Evolutionary conservation across 192 early-diverging fungal species (phyloP).

Genomic region (Paraglomus occultum): DNA sequence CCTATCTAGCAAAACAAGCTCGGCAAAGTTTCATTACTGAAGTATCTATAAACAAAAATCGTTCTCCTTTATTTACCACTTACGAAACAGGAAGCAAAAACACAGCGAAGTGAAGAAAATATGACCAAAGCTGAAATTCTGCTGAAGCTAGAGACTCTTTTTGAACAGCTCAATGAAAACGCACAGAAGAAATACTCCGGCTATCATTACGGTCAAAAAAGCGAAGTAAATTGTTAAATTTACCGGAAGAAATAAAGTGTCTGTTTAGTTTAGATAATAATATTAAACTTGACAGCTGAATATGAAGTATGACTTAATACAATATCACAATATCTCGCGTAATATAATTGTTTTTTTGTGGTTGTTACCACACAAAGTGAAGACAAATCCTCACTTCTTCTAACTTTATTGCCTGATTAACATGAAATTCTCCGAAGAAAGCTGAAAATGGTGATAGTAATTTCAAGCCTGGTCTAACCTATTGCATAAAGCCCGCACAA

Average conservation of each 20-base stretch:
- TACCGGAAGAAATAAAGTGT: conserved; percentile 11
- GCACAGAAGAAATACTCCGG: neutral
- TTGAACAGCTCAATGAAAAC: conserved; percentile 16
- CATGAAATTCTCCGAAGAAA: neutral
- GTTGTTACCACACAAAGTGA: too few relatives aligned
- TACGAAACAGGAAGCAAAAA: neutral
- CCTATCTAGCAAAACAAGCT: conserved; percentile 2
- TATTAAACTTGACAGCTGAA: too few relatives aligned
- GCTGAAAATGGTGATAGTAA: too few relatives aligned
- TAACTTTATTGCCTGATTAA: conserved; percentile 8
- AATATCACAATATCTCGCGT: too few relatives aligned
- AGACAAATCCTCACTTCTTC: too few relatives aligned
- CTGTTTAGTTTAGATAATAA: too few relatives aligned
- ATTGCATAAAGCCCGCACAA: too few relatives aligned
- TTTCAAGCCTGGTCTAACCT: too few relatives aligned
- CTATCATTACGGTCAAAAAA: conserved; percentile 19
- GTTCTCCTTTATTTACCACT: neutral
- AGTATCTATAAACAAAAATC: neutral
- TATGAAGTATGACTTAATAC: too few relatives aligned
- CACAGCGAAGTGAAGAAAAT: neutral
- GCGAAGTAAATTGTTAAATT: neutral
- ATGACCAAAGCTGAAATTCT: conserved; percentile 8
- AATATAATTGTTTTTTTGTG: too few relatives aligned
- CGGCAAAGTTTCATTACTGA: neutral
- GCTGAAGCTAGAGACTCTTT: conserved; percentile 13